Evolutionary conservation across 768 basidiomycete genomes (phyloP), one percentile per base, ranked within the genome.

Genomic region (Lyophyllum atratum): DNA sequence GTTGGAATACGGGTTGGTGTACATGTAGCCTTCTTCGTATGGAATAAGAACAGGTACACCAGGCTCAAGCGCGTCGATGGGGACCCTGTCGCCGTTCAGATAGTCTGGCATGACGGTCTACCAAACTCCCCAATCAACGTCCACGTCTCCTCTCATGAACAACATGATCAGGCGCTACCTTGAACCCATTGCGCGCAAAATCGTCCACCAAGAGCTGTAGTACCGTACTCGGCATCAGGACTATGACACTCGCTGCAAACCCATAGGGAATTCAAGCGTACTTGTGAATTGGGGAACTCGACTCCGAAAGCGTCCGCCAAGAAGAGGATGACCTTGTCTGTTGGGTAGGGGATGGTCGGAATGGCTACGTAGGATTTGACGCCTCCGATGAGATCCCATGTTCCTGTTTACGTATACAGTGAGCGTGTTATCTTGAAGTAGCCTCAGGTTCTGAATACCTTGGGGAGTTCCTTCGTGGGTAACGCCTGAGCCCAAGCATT

Each of bases 281-380:
- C 83, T 67, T 74, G 66, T 33, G 68, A 51, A 61, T 87, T 86
- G 66, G 66, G 37, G 9, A 84, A 68, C 22, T 78, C 70, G 24
- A 77, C 64, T 6, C 85, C 85, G 56, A 82, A 84, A 45, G 77
- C 70, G 59, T 85, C 86, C 2, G 81, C 54, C 24, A 87, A 66
- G 73, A 74, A 82, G 25, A 88, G 75, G 49, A 87, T 50, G 26
- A 77, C 82, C 66, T 85, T 86, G 60, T 80, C 75, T 68, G 83
- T 81, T 52, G 78, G 69, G 56, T 82, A 85, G 33, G 79, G 77
- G 3, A 63, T 61, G 0, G 74, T 67, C 10, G 86, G 86, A 0
- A 79, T 83, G 1, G 81, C 79, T 49, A 85, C 74, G 58, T 88
- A 87, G 59, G 70, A 74, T 6, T 71, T 65, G 46, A 85, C 74